Evolutionary conservation across 2,329 filamentous ascomycete species (phyloP).

Genomic region (Salinomyces thailandicus): DNA sequence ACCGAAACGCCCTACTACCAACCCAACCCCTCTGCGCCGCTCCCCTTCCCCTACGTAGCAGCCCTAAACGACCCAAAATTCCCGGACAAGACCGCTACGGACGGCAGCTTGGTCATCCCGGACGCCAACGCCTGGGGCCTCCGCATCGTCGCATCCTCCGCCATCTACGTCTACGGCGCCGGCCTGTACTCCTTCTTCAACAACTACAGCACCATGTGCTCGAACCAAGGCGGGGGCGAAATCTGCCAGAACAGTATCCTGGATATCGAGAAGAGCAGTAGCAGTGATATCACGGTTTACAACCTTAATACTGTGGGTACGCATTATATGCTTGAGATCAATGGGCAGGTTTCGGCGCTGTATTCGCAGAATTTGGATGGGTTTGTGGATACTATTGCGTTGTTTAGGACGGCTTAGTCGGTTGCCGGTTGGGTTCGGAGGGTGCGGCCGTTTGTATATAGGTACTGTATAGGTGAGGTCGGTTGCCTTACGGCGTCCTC

Average conservation of each 20-base stretch:
- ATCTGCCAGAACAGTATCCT: conserved; percentile 42
- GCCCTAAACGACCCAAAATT: conserved; percentile 60
- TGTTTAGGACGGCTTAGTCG: conserved; percentile 22
- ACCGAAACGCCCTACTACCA: conserved; percentile 84
- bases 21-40: conserved; percentile 62
- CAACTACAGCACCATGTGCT: conserved; percentile 44
- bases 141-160: conserved; percentile 46
- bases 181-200: conserved; percentile 57
- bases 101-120: conserved; percentile 23
- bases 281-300: conserved; percentile 33
- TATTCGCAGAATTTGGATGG: conserved; percentile 39
- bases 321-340: conserved; percentile 36
- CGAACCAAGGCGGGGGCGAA: conserved; percentile 28
- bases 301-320: conserved; percentile 39
- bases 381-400: conserved; percentile 34
- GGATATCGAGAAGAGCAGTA: conserved; percentile 31
- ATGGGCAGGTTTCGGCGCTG: conserved; percentile 34
- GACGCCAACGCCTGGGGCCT: conserved; percentile 53
- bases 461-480: too few relatives aligned
- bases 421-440: too few relatives aligned
- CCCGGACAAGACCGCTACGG: conserved; percentile 33
- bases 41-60: conserved; percentile 52
- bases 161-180: conserved; percentile 51
- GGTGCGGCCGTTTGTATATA: too few relatives aligned
- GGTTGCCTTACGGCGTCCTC: too few relatives aligned